Base-by-base conservation (phyloP, 2,329 filamentous ascomycete genomes). In the Blumeriella jaapii region DNA sequence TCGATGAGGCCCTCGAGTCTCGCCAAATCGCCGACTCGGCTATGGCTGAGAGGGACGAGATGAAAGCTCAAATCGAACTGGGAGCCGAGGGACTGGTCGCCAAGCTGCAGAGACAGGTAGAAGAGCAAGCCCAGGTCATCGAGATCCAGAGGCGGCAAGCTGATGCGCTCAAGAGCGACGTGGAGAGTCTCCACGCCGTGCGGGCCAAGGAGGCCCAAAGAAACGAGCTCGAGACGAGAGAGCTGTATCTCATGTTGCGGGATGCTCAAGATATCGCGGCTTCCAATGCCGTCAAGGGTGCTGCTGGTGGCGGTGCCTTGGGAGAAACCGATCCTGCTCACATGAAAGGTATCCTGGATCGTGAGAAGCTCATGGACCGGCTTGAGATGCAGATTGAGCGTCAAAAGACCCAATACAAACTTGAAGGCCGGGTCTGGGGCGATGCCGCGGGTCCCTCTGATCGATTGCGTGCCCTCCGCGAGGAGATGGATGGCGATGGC, bases 231-330 rank as follows among this genome's bases (percentile, higher is more conserved):
- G 91, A 98, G 61, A 96, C 89, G 2, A 73, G 91, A 62, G 91
- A 98, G 60, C 64, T 98, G 14, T 98, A 96, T 59, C 79, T 98
- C 38, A 98, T 98, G 91, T 78, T 98, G 45, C 78, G 89, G 42
- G 91, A 98, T 60, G 89, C 91, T 23, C 89, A 96, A 60, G 89
- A 98, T 53, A 85, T 95, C 47, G 89, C 89, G 29, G 87, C 86
- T 15, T 86, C 89, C 3, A 83, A 84, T 51, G 82, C 85, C 35
- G 62, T 61, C 36, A 77, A 75, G 56, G 63, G 64, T 44, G 44
- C 40, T 16, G 75, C 71, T 48, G 57, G 54, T 11, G 64, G n/a
- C n/a, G n/a, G 59, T 34, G 16, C 31, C 4, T 61, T 77, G 24
- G 68, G 59, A 31, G 69, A 75, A 25, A 72, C 71, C 14, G 81